Evolutionary conservation across 177 flowering plant genomes (phyloP), one percentile per base, ranked within the genome.

Genomic region (Tripterygium wilfordii): DNA sequence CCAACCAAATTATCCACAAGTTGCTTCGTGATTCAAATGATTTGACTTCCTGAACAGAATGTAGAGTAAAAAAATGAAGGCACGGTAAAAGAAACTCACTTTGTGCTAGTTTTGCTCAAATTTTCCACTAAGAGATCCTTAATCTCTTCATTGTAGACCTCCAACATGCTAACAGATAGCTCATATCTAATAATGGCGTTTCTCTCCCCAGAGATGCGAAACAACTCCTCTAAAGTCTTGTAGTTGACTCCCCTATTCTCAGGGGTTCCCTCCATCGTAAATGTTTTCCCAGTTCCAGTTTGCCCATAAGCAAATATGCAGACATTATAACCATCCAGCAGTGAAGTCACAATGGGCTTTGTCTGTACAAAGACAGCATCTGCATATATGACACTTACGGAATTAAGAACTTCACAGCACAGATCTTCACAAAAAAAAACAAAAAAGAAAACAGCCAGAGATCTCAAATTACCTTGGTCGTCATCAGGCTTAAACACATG

Each of bases 271-370:
- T 89, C 95, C 95, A 89, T 86, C 5, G 95, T 85, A 65, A 78
- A 89, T 9, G 97, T 85, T 73, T 87, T 88, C 12, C 96, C 94
- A 1, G 96, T 88, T 23, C 94, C 94, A 37, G 96, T 88, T 74
- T 88, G 97, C 21, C 97, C 97, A 65, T 89, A 86, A 2, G 95
- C 95, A 65, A 86, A 86, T 33, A 86, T 86, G 58, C 97, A 86
- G 21, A 86, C 88, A 63, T 89, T 89, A 58, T 70, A 89, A 8
- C 97, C 95, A 61, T 89, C 97, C 71, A 89, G 46, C 37, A 86
- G 95, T 0, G 97, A 89, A 22, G 74, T 74, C 33, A 86, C 85
- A 20, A 83, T 55, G 4, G 95, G 88, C 16, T 70, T 65, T n/a
- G 90, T 82, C 60, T 86, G 79, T 10, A 69, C 68, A 67, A 89